These are phyloP conservation scores for Cenchrus fungigraminus DNA, from an alignment of 176 grass and related monocot genomes.

Conservation along the genomic window DNA sequence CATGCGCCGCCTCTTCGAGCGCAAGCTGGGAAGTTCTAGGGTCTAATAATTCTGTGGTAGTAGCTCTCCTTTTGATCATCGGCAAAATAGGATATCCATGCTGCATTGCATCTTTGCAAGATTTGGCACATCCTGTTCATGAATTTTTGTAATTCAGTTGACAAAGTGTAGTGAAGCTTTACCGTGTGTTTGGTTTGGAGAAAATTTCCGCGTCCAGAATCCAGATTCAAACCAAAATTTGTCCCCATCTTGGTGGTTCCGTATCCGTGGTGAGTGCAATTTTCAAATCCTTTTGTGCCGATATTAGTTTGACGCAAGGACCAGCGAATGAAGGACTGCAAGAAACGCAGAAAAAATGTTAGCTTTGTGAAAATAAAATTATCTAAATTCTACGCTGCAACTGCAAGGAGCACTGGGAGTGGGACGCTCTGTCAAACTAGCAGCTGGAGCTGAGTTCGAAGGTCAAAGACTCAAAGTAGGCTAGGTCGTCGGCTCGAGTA, in stretches of 20 bases:
- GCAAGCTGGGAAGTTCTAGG: slow-evolving; percentile 68
- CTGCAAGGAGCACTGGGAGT: too few relatives aligned
- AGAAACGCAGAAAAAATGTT: too few relatives aligned
- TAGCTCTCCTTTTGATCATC: slow-evolving; percentile 10
- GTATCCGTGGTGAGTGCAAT: too few relatives aligned
- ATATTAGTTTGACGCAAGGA: too few relatives aligned
- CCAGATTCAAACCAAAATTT: too few relatives aligned
- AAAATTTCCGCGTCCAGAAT: too few relatives aligned
- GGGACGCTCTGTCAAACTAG: background rate
- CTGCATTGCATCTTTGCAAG: background rate
- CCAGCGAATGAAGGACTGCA: too few relatives aligned
- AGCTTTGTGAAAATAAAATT: too few relatives aligned
- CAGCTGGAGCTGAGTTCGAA: background rate
- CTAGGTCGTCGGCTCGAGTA: background rate
- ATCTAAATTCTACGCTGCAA: too few relatives aligned
- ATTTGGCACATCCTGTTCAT: slow-evolving; percentile 7
- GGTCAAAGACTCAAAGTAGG: background rate
- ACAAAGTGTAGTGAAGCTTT: background rate
- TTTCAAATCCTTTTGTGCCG: too few relatives aligned
- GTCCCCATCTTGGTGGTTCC: too few relatives aligned
- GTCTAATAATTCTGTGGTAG: slow-evolving; percentile 47
- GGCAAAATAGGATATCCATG: background rate
- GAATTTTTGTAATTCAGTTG: slow-evolving; percentile 16
- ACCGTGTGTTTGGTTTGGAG: too few relatives aligned
- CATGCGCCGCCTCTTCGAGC: slow-evolving; percentile 79